Percentiles rank a stretch among this genome's conserved stretches.
Evolutionary conservation across 176 grass and related monocot species (phyloP).

Genomic region (Musa beccarii): DNA sequence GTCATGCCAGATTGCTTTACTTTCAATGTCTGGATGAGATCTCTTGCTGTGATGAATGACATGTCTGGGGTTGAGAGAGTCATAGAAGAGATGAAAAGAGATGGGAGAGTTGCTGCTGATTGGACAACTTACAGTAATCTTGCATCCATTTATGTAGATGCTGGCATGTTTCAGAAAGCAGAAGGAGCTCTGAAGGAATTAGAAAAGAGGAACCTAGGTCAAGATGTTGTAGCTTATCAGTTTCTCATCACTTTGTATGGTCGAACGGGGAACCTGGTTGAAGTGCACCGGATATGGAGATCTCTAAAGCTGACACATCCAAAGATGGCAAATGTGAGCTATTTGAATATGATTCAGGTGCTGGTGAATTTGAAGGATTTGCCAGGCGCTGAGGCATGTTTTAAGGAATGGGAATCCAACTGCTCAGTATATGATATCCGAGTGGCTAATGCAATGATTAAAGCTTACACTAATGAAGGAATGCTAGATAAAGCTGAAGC

Average conservation of each 20-base stretch:
- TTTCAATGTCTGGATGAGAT: constrained; percentile 95
- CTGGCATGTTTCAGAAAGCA: constrained; percentile 67
- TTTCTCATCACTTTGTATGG: constrained; percentile 91
- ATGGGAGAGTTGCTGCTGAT: constrained; percentile 79
- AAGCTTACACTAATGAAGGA: constrained; percentile 65
- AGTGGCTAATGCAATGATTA: constrained; percentile 89
- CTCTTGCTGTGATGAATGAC: constrained; percentile 52
- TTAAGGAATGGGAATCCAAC: constrained; percentile 77
- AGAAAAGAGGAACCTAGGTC: constrained; percentile 55
- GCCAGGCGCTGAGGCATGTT: constrained; percentile 68
- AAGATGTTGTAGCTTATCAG: constrained; percentile 75
- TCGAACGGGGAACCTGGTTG: constrained; percentile 62
- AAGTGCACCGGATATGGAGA: constrained; percentile 81
- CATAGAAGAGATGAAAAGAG: constrained; percentile 90
- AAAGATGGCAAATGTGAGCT: constrained; percentile 79
- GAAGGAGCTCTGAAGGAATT: constrained; percentile 78
- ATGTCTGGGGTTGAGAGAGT: constrained; percentile 77
- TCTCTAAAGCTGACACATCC: constrained; percentile 50
- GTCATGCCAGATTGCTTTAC: constrained; percentile 71
- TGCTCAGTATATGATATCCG: constrained; percentile 68
- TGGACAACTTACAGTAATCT: constrained; percentile 98
- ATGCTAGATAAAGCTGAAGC: constrained; percentile 68
- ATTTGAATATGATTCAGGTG: constrained; percentile 95
- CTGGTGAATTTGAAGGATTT: constrained; percentile 80
- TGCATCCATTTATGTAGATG: constrained; percentile 79